Base-by-base conservation (phyloP, 352 stramenopile species). In the Albugo candida region DNA sequence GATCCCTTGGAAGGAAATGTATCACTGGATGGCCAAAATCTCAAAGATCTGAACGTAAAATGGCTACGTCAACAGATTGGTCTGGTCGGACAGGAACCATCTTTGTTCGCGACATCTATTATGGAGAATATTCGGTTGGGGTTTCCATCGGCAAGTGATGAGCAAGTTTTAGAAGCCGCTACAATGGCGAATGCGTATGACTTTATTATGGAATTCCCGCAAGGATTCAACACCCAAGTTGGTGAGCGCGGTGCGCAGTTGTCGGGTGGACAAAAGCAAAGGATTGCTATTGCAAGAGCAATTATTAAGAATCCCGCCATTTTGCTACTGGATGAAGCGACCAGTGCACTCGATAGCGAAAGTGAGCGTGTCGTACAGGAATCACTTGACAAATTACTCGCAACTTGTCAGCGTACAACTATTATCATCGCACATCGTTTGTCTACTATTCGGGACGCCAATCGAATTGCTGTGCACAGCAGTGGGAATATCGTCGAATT, bases 391-490 rank as follows among this genome's bases (percentile, higher is more conserved):
- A 56, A 47, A 47, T 59, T 63, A 34, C 62, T 60, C 55, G 57
- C 45, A 48, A 61, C 60, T 54, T 73, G 59, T 0, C 61, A 64
- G 13, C 76, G 70, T 21, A 97, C 88, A 11, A 95, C 80, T n/a
- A 67, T 98, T 42, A 86, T 97, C 42, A 94, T 96, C 51, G 93
- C 93, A 0, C 89, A 97, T 59, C 71, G 93, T 12, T 61, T 97
- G 19, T 86, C 74, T 44, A 98, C 89, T 13, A 83, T 98, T 49
- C 80, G 88, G 49, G 76, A 95, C 61, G 93, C 87, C 43, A 77
- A 97, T 55, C 67, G 78, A 35, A 98, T 99, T 48, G 77, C 91
- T n/a, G 93, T 98, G 13, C 66, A 98, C 49, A 63, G 89, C 14
- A 61, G 81, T 14, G 94, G 94, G 5, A 54, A 52, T 18, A 84